Conservation (phyloP, 2,329 filamentous ascomycete genomes). For the Xylariaceae sp. region DNA sequence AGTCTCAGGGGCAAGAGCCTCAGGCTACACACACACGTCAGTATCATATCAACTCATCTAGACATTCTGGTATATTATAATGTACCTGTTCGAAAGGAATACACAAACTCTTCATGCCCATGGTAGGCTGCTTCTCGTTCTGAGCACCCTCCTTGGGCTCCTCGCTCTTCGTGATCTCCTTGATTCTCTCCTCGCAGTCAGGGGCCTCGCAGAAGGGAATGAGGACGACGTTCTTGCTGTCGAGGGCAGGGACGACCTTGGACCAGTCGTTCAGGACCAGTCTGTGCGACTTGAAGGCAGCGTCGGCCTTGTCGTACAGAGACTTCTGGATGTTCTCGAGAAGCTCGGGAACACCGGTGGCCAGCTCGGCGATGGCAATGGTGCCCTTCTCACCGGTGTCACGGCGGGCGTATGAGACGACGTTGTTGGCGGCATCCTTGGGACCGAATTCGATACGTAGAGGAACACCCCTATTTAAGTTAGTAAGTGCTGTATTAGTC, state of each 20-base stretch:
- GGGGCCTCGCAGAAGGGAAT: slow-evolving; percentile 81
- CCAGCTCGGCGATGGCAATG: slow-evolving; percentile 69
- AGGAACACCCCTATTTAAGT: slow-evolving; percentile 60
- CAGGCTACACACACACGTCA: slow-evolving; percentile 64
- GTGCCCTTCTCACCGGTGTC: slow-evolving; percentile 81
- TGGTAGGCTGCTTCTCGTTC: slow-evolving; percentile 50
- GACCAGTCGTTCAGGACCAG: slow-evolving; percentile 81
- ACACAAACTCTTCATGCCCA: slow-evolving; percentile 67
- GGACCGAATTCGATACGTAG: slow-evolving; percentile 93
- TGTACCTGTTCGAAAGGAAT: slow-evolving; percentile 67
- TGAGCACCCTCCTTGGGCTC: slow-evolving; percentile 53
- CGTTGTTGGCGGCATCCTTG: slow-evolving; percentile 81
- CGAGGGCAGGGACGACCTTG: slow-evolving; percentile 82
- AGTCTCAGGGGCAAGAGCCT: slow-evolving; percentile 70
- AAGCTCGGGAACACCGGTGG: slow-evolving; percentile 67
- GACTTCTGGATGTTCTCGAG: slow-evolving; percentile 87
- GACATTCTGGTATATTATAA: slow-evolving; percentile 33
- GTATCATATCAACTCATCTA: slow-evolving; percentile 45
- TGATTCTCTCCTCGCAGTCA: slow-evolving; percentile 90
- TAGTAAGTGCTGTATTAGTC: not conserved
- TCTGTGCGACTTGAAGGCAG: slow-evolving; percentile 73
- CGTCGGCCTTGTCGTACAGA: slow-evolving; percentile 71
- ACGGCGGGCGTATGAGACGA: slow-evolving; percentile 79
- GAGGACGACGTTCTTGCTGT: slow-evolving; percentile 85
- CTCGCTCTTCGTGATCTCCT: slow-evolving; percentile 80